Evolutionary conservation across 106 monocot genomes (phyloP), one percentile per base, ranked within the genome.

Genomic region (Gastrodia elata): DNA sequence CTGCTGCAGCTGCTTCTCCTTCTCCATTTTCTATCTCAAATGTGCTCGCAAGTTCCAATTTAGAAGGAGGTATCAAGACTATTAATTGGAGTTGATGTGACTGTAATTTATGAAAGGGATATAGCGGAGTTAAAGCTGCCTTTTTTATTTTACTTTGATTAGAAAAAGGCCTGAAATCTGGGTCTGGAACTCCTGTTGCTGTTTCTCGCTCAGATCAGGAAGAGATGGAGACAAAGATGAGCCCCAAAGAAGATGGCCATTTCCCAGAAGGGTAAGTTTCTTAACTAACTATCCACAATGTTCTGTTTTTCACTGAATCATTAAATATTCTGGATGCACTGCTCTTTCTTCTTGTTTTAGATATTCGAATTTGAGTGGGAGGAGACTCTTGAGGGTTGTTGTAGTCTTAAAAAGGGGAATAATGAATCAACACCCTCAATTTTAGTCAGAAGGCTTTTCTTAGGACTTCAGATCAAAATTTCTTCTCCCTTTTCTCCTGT

Each of bases 201-300:
- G 83, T 67, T 67, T 67, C 67, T 67, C 67, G 36, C 16, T 75
- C 76, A 43, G 65, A 56, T 24, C 30, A 61, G 61, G 61, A 61
- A 22, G 84, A 81, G 15, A 78, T 42, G 7, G 52, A 22, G 52
- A 52, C 52, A 22, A 52, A 52, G 52, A 22, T 22, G 39, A 86
- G 77, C 84, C 85, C 82, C 77, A 79, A 81, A 18, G 76, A 71
- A 7, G 89, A 86, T 82, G 67, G 78, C 56, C 82, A 80, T 77
- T 84, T 83, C 86, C 86, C 78, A 81, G 89, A 89, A 76, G 81
- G 93, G 93, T 93, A 85, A 78, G 26, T n/a, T 8, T 28, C n/a
- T 11, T 10, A 13, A 61, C 13, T 61, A 32, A 30, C 30, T 10
- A 25, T n/a, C 52, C 18, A 20, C 49, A 6, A 16, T 8, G 0